phyloP scores from a whole-genome alignment of 208 protist species.

The Leishmania major region DNA sequence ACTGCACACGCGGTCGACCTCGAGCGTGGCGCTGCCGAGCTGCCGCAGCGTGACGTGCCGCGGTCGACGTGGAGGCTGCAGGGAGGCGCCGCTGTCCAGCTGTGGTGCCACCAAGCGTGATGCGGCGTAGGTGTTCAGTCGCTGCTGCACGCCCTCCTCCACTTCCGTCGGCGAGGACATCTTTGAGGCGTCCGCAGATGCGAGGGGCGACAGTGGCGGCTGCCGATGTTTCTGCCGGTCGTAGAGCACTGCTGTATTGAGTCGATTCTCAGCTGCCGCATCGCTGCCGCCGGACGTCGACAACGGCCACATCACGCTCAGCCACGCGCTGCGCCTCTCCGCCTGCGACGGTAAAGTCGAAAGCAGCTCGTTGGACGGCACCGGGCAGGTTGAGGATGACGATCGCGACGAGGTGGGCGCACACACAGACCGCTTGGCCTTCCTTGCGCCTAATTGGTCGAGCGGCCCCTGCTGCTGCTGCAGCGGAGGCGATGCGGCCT shows the following conservation, averaged over 20 bases:
- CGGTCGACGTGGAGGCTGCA: background rate
- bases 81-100: background rate
- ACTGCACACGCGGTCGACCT: conserved; percentile 20
- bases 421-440: background rate
- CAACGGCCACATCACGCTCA: conserved; percentile 19
- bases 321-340: conserved; percentile 20
- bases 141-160: conserved; percentile 36
- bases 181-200: background rate
- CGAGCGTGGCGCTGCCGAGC: conserved; percentile 33
- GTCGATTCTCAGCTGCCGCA: background rate
- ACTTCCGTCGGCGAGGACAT: conserved; percentile 8
- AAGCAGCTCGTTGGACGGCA: background rate
- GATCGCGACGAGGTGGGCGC: background rate
- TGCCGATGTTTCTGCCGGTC: conserved; percentile 2
- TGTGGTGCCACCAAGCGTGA: conserved; percentile 21
- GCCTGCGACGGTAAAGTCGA: background rate
- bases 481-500: background rate
- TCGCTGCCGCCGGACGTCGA: background rate
- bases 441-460: background rate
- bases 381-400: background rate
- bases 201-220: background rate
- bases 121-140: conserved; percentile 23
- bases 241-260: conserved; percentile 17
- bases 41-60: conserved; percentile 43
- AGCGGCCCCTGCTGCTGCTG: background rate